Base-by-base conservation (phyloP, 2,329 filamentous ascomycete species). In the Orbilia blumenaviensis region DNA sequence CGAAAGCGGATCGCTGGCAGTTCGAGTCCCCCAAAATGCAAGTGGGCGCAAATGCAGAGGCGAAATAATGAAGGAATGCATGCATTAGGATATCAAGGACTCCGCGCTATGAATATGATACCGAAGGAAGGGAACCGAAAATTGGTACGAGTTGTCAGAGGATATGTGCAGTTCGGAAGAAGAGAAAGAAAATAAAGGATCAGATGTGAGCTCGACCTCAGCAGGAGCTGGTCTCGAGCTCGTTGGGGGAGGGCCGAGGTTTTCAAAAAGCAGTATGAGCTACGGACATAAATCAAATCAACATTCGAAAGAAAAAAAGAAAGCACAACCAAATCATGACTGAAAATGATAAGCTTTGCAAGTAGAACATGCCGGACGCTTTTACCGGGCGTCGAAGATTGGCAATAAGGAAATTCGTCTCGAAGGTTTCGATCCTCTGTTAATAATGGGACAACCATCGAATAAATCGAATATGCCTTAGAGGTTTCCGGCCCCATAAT, bases 61-160 rank as follows among this genome's bases (percentile, higher is more conserved):
- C 62, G 63, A 75, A 54, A 67, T 34, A 25, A 52, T 27, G 56
- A 68, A 18, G 21, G 27, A 18, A 32, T 29, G 56, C 46, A 60
- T 64, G 72, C 72, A 76, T 76, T 48, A 66, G 44, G 44, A 56
- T 73, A 73, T 61, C 71, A 69, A 64, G 64, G 72, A 76, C 72
- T 69, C 72, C 72, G 56, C 72, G 72, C 72, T 69, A 76, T 69
- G 72, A 46, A 64, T 66, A 67, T 75, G 69, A 75, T 66, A 64
- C 63, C 58, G 25, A 64, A 69, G 5, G 41, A 54, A 76, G 29
- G 16, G 14, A 60, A 38, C 42, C 25, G 44, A 54, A n/a, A 10
- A 36, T 8, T 8, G 44, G 16, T 29, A 36, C 29, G 16, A 18
- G 38, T 56, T 41, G 36, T 44, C 23, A 46, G 42, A 18, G 5